These are phyloP conservation scores for Heterobasidion occidentale DNA, from an alignment of 1,284 basidiomycete genomes.

Conservation along the genomic window DNA sequence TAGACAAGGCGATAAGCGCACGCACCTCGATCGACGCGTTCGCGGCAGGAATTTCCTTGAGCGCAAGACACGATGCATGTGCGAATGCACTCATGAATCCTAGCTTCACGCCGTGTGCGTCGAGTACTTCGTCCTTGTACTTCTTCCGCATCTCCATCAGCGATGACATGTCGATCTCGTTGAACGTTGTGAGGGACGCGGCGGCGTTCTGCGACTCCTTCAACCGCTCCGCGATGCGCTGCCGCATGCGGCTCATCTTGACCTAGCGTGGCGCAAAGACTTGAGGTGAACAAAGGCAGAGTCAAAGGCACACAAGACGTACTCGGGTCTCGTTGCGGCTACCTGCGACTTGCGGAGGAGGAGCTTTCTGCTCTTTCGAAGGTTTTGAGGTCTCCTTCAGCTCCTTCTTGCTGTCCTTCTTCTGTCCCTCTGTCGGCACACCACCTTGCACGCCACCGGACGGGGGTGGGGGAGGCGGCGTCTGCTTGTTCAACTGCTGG, in stretches of 20 bases:
- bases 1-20: conserved; percentile 6
- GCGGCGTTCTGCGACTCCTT: conserved; percentile 99
- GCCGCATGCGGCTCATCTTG: conserved; percentile 97
- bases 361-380: conserved; percentile 28
- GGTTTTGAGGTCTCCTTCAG: conserved; percentile 33
- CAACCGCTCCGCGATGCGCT: conserved; percentile 93
- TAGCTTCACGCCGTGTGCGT: conserved; percentile 93
- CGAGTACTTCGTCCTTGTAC: conserved; percentile 92
- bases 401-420: conserved; percentile 28
- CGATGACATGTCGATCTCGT: conserved; percentile 98
- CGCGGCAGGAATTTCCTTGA: conserved; percentile 90
- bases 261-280: conserved; percentile 41
- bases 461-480: conserved; percentile 33
- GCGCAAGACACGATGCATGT: conserved; percentile 77
- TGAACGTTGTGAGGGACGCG: conserved; percentile 96
- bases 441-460: conserved; percentile 23
- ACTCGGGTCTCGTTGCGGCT: conserved; percentile 84
- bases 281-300: background rate
- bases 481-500: conserved; percentile 39
- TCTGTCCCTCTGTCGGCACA: conserved; percentile 21
- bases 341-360: conserved; percentile 36
- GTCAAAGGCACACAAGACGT: conserved; percentile 15
- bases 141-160: conserved; percentile 91
- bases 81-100: conserved; percentile 99
- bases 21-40: conserved; percentile 86